Evolutionary conservation across 768 basidiomycete species (phyloP).

Genomic region (Suillus variegatus): DNA sequence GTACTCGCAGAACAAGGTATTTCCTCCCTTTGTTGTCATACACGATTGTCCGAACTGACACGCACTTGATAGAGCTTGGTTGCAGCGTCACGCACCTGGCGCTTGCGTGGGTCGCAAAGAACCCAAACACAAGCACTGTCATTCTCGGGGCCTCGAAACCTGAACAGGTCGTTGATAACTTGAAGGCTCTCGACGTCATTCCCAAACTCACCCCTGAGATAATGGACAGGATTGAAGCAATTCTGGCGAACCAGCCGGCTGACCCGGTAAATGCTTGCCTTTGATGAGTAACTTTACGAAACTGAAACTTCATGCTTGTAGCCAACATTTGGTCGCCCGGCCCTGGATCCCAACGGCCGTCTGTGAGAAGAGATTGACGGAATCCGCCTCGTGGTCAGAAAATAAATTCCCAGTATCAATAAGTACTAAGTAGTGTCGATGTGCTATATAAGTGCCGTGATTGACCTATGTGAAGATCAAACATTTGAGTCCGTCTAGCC

Average conservation of each 20-base stretch:
- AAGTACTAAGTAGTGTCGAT: neutral
- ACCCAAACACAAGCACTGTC: conserved; percentile 65
- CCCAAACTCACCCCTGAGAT: conserved; percentile 71
- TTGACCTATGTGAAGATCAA: neutral
- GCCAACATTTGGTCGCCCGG: conserved; percentile 28
- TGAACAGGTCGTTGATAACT: conserved; percentile 64
- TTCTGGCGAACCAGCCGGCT: conserved; percentile 56
- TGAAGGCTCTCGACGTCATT: conserved; percentile 70
- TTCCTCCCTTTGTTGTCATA: neutral
- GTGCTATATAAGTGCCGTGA: neutral
- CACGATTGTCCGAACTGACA: neutral
- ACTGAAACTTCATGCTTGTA: conserved; percentile 13
- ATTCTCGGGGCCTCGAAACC: conserved; percentile 68
- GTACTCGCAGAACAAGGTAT: conserved; percentile 60
- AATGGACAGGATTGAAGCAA: conserved; percentile 64
- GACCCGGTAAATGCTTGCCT: conserved; percentile 34
- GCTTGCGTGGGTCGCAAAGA: conserved; percentile 72
- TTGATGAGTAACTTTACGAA: neutral
- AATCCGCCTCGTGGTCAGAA: neutral
- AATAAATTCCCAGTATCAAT: neutral
- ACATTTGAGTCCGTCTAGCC: neutral
- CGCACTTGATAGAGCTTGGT: conserved; percentile 47
- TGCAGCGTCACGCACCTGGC: conserved; percentile 66
- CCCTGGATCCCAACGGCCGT: conserved; percentile 22
- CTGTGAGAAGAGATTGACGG: conserved; percentile 9